A percentile compares a stretch with the other conserved stretches of the same genome.
Conservation (phyloP, 2,329 filamentous ascomycete genomes). For the Zasmidium citrigriseum region DNA sequence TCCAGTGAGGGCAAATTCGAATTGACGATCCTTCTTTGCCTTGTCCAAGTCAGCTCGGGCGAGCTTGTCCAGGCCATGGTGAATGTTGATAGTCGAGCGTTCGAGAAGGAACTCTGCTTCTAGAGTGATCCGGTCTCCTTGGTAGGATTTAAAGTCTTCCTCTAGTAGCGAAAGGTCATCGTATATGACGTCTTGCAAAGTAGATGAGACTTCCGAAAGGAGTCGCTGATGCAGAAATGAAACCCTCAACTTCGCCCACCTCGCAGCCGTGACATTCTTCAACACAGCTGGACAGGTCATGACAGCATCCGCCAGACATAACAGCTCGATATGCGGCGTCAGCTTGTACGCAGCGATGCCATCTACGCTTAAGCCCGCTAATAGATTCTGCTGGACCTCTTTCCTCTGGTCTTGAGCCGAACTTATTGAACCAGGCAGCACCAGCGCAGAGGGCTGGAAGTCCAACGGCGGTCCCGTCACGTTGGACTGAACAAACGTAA, state of each 20-base stretch:
- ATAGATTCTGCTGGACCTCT: slow-evolving; percentile 58
- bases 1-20: slow-evolving; percentile 82
- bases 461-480: slow-evolving; percentile 82
- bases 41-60: slow-evolving; percentile 70
- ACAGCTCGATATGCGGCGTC: slow-evolving; percentile 80
- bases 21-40: slow-evolving; percentile 67
- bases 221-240: slow-evolving; percentile 73
- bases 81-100: slow-evolving; percentile 76
- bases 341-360: slow-evolving; percentile 84
- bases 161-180: slow-evolving; percentile 60
- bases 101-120: slow-evolving; percentile 78
- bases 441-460: slow-evolving; percentile 52
- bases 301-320: slow-evolving; percentile 70
- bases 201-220: slow-evolving; percentile 62
- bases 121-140: slow-evolving; percentile 36
- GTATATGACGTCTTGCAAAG: slow-evolving; percentile 62
- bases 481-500: slow-evolving; percentile 81
- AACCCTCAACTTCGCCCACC: slow-evolving; percentile 69
- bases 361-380: slow-evolving; percentile 74
- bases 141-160: slow-evolving; percentile 34
- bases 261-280: slow-evolving; percentile 47
- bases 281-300: slow-evolving; percentile 52
- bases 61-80: slow-evolving; percentile 77
- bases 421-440: slow-evolving; percentile 54
- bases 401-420: slow-evolving; percentile 37